Evolutionary conservation across 1,284 basidiomycete genomes (phyloP), one percentile per base, ranked within the genome.

Genomic region (Rhodofomes roseus): DNA sequence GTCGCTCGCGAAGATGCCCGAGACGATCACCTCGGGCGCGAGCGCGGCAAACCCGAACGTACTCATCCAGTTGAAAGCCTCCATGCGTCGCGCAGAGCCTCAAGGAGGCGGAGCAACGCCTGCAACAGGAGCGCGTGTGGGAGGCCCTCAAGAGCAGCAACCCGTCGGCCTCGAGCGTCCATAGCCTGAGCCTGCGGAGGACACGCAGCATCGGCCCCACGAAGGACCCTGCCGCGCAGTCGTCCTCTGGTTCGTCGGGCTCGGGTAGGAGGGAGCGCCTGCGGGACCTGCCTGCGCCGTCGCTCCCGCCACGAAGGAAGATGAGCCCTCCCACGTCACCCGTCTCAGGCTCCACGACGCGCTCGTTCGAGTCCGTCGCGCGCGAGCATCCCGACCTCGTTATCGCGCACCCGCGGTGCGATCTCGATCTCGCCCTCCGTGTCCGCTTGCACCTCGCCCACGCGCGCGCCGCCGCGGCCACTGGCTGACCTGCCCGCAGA

Each of bases 61-160:
- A 2, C 58, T 91, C 23, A 91, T 91, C 71, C 82, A 82, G 61
- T 87, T n/a, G n/a, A 90, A 68, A 85, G 83, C 23, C 74, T 91
- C 1, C 83, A 87, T 86, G 87, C 62, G 81, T 82, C 0, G 89
- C 82, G 3, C 84, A 88, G 69, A 80, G 79, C 8, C 75, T 89
- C 70, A 89, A 89, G 71, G 81, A 81, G 56, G 84, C 82, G 0
- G 85, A 90, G 65, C 82, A 83, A 50, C 79, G 81, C 61, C 75
- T 88, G n/a, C 87, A 87, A 68, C 80, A 82, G 62, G 85, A 87
- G 67, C 77, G 88, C 20, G 79, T 89, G n/a, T 73, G 89, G 59
- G 83, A 86, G 66, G 84, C 90, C 5, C 77, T 91, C 31, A 86
- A 86, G 71, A 72, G 66, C 59, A 70, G 68, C 57, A 58, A 68